phyloP scores from a whole-genome alignment of 1,284 basidiomycete species.

The Ustilago xerochloae region DNA sequence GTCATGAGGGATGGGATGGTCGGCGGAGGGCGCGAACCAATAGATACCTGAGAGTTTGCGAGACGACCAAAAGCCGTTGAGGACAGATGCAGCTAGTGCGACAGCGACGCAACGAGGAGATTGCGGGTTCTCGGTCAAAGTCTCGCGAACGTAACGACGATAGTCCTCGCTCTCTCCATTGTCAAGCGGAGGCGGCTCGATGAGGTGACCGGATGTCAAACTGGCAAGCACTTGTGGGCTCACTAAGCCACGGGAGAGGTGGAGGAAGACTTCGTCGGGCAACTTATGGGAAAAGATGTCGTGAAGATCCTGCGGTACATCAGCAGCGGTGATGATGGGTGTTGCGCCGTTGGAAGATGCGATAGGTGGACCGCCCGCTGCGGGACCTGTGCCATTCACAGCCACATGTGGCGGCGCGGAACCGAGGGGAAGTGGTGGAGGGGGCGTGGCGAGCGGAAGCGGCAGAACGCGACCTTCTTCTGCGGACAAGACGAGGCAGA shows the following conservation, averaged over 20 bases:
- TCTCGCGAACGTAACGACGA: constrained; percentile 91
- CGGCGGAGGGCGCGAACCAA: constrained; percentile 56
- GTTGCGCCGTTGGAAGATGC: constrained; percentile 71
- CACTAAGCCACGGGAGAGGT: constrained; percentile 90
- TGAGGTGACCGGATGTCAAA: constrained; percentile 82
- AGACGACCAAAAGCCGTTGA: constrained; percentile 64
- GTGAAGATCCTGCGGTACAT: constrained; percentile 89
- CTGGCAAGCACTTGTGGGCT: constrained; percentile 88
- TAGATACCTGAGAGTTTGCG: constrained; percentile 63
- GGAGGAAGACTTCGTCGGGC: constrained; percentile 96
- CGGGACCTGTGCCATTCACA: constrained; percentile 65
- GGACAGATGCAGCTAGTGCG: constrained; percentile 56
- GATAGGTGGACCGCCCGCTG: constrained; percentile 73
- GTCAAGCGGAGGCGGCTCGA: constrained; percentile 89
- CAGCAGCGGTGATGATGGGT: constrained; percentile 77
- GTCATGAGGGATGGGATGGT: constrained; percentile 58
- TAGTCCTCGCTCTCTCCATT: constrained; percentile 96
- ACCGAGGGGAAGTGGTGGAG: constrained; percentile 62
- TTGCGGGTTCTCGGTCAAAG: constrained; percentile 89
- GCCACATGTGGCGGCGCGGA: constrained; percentile 11
- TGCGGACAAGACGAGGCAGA: constrained; percentile 87
- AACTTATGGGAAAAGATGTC: constrained; percentile 94
- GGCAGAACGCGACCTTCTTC: constrained; percentile 86
- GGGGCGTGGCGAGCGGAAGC: constrained; percentile 80
- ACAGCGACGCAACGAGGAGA: constrained; percentile 88